Base-by-base conservation (phyloP, 371 early-diverging fungal genomes). In the Mucor indicus region DNA sequence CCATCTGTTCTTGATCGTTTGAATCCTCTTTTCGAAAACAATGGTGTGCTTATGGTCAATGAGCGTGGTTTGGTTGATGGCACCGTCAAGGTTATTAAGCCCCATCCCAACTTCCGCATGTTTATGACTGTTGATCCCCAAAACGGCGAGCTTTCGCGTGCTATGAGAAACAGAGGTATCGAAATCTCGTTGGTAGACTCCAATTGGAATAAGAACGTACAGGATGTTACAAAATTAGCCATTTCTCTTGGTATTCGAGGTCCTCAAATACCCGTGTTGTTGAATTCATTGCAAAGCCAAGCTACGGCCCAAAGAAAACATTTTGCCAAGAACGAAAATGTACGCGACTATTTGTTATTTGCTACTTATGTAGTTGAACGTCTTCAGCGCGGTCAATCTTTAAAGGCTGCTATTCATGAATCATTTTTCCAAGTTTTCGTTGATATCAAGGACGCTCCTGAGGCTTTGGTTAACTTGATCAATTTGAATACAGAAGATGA, bases 91-190 rank as follows among this genome's bases (percentile, higher is more conserved):
- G 77, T 88, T 11, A 84, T 99, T 38, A 80, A 72, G 25, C 95
- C 98, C 3, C 99, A 99, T 60, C 81, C 84, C 24, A 85, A 96
- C 56, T 99, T 99, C 80, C 84, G 99, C 33, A 82, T 99, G 54
- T 96, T 99, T 67, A 92, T 99, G 86, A 96, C 99, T 0, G 92
- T 98, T 40, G 98, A 99, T 68, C 95, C 98, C 10, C 78, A 74
- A 37, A 79, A 87, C 48, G 97, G 98, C 16, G 97, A 98, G 60
- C 75, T 98, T 20, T 94, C 95, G 1, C 84, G 97, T 16, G 98
- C 98, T 5, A 97, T 98, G 97, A 74, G 98, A 46, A 98, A 98
- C 60, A 87, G 98, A 57, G 93, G 94, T 50, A 85, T 96, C 19
- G 98, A 98, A 72, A 85, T 82, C 60, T 73, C 84, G 9, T 57